Conservation (phyloP, 2,329 filamentous ascomycete species). For the Fusarium subglutinans region DNA sequence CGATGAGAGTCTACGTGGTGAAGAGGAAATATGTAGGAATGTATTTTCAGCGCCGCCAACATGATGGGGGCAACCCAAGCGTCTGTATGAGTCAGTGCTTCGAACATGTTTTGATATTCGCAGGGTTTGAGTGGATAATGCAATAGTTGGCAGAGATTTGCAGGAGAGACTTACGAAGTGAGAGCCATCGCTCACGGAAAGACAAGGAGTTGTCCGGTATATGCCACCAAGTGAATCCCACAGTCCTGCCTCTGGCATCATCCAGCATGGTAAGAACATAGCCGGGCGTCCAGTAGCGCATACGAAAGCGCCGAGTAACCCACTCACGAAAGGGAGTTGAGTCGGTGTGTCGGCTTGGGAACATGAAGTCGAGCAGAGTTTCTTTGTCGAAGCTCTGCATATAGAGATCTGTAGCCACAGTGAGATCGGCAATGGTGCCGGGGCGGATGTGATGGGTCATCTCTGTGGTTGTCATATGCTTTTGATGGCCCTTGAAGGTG, state of each 20-base stretch:
- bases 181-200: constrained; percentile 46
- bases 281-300: constrained; percentile 48
- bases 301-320: constrained; percentile 42
- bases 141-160: neutral
- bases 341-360: constrained; percentile 40
- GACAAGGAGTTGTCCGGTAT: constrained; percentile 39
- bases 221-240: constrained; percentile 50
- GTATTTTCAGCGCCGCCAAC: constrained; percentile 35
- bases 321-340: constrained; percentile 33
- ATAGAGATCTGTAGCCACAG: constrained; percentile 42
- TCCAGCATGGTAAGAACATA: constrained; percentile 45
- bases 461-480: constrained; percentile 18
- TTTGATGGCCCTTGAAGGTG: neutral
- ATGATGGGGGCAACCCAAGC: constrained; percentile 46
- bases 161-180: constrained; percentile 41
- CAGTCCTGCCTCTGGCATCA: constrained; percentile 26
- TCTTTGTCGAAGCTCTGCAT: constrained; percentile 44
- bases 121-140: neutral
- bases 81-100: constrained; percentile 26
- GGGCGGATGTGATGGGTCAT: constrained; percentile 44
- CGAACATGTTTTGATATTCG: neutral
- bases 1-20: constrained; percentile 31
- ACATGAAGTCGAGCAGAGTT: constrained; percentile 45
- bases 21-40: constrained; percentile 41
- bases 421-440: constrained; percentile 45